phyloP scores from a whole-genome alignment of 768 basidiomycete genomes.

The Nidularia pulvinata region DNA sequence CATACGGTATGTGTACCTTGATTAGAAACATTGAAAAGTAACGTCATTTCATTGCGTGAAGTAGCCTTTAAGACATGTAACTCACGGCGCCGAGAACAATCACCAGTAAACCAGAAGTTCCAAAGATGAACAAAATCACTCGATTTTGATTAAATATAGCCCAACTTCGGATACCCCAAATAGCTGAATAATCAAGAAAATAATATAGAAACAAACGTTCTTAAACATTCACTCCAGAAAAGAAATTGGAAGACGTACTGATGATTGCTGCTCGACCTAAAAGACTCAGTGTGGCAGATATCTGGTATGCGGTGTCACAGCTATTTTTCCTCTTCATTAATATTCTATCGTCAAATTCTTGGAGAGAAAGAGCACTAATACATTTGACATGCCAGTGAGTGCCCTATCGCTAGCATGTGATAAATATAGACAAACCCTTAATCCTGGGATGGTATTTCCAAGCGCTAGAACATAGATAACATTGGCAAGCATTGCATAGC shows the following conservation, averaged over 20 bases:
- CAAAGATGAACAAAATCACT: neutral
- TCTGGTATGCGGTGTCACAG: neutral
- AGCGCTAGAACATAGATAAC: constrained; percentile 27
- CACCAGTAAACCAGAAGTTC: neutral
- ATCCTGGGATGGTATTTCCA: constrained; percentile 9
- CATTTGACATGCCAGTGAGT: neutral
- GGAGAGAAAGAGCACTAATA: neutral
- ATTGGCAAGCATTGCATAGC: constrained; percentile 30
- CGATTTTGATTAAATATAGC: neutral
- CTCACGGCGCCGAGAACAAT: neutral
- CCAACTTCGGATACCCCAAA: neutral
- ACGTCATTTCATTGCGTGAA: neutral
- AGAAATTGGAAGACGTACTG: neutral
- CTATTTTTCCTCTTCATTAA: neutral
- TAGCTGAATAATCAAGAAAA: neutral
- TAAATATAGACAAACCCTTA: constrained; percentile 3
- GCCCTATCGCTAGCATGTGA: neutral
- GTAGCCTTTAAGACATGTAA: neutral
- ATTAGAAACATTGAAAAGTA: neutral
- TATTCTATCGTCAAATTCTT: neutral
- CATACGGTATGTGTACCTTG: neutral
- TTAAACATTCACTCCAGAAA: neutral
- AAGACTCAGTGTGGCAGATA: neutral
- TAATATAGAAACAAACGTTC: neutral
- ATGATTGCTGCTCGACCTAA: neutral